phyloP scores from a whole-genome alignment of 75 land plant species.

The Selaginella tamariscina region DNA sequence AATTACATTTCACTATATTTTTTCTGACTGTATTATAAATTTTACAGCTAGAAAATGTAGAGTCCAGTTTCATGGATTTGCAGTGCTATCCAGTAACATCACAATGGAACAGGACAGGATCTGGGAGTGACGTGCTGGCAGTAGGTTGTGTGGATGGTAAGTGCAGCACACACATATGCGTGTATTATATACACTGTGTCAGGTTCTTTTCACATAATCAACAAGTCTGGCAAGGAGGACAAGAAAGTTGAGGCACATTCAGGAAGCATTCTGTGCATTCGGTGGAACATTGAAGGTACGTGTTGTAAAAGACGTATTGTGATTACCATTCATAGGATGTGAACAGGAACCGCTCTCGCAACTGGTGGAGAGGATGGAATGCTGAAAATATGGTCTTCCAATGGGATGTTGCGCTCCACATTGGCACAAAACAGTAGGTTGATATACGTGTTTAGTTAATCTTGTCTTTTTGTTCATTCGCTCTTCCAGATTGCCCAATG shows the following conservation, averaged over 20 bases:
- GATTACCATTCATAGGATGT: neutral
- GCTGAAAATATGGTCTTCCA: conserved; percentile 31
- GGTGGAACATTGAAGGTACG: conserved; percentile 29
- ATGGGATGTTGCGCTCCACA: conserved; percentile 28
- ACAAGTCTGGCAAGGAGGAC: conserved; percentile 27
- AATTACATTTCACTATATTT: neutral
- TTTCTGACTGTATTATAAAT: neutral
- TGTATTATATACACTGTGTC: too few relatives aligned
- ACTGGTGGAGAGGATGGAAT: conserved; percentile 35
- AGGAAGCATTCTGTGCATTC: conserved; percentile 27
- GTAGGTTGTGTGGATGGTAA: conserved; percentile 26
- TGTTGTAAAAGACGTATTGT: neutral
- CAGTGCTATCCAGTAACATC: conserved; percentile 28
- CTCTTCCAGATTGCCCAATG: conserved; percentile 21
- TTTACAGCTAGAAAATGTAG: conserved; percentile 21
- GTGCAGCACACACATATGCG: too few relatives aligned
- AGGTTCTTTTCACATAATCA: conserved; percentile 22
- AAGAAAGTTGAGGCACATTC: conserved; percentile 26
- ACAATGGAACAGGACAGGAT: conserved; percentile 21
- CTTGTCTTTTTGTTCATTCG: neutral
- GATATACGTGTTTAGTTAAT: neutral
- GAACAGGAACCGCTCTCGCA: conserved; percentile 32
- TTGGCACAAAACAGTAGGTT: conserved; percentile 23
- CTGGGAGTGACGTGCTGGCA: conserved; percentile 24
- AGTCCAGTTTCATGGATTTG: conserved; percentile 20